A percentile compares a stretch with the other conserved stretches of the same genome.
Evolutionary conservation across 805 yeast genomes (phyloP).

Genomic region (Wickerhamomyces chambardii): DNA sequence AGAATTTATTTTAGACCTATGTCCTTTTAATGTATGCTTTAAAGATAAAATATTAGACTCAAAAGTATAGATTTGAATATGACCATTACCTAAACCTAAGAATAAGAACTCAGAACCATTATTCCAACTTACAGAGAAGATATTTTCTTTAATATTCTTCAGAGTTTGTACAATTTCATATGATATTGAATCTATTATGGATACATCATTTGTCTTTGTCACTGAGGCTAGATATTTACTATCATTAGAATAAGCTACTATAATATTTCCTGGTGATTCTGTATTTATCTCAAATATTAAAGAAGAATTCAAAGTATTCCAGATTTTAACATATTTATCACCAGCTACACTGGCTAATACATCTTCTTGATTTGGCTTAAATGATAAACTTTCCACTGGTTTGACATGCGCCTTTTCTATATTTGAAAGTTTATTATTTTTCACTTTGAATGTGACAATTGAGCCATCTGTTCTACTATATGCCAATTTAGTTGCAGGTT

Average conservation of each 20-base stretch:
- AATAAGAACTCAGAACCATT: constrained; percentile 27
- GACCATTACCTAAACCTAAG: constrained; percentile 41
- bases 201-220: constrained; percentile 28
- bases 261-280: constrained; percentile 9
- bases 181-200: constrained; percentile 23
- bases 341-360: constrained; percentile 39
- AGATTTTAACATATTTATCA: constrained; percentile 35
- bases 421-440: constrained; percentile 20
- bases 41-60: constrained; percentile 1
- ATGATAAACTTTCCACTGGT: constrained; percentile 31
- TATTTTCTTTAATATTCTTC: constrained; percentile 14
- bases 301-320: constrained; percentile 32
- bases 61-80: constrained; percentile 18
- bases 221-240: constrained; percentile 37
- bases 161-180: constrained; percentile 21
- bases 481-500: constrained; percentile 19
- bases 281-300: constrained; percentile 23
- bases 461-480: constrained; percentile 17
- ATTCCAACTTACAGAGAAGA: constrained; percentile 21
- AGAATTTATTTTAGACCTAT: constrained; percentile 39
- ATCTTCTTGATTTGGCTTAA: constrained; percentile 40
- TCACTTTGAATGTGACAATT: constrained; percentile 21
- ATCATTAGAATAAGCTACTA: constrained; percentile 20
- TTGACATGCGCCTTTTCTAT: constrained; percentile 32
- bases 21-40: constrained; percentile 26